Evolutionary conservation across 2,329 filamentous ascomycete species (phyloP).

Genomic region (Fusarium nurragi): DNA sequence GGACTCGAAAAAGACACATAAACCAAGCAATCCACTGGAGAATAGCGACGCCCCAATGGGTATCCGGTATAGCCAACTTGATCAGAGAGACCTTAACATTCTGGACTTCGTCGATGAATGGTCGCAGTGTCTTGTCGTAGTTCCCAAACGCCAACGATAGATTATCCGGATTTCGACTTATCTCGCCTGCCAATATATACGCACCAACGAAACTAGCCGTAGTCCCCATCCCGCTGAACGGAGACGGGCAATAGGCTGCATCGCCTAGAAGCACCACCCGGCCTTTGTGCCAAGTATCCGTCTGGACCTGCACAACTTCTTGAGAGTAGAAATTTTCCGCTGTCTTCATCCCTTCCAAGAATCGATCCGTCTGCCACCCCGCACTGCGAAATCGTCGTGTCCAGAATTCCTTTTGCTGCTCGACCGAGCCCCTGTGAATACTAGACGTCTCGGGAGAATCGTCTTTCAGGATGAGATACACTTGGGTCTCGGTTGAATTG

Average conservation of each 20-base stretch:
- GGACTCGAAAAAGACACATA: conserved; percentile 16
- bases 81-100: conserved; percentile 18
- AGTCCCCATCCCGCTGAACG: conserved; percentile 32
- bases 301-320: conserved; percentile 24
- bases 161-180: conserved; percentile 11
- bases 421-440: conserved; percentile 5
- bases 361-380: conserved; percentile 22
- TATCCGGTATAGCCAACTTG: conserved; percentile 5
- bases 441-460: conserved; percentile 4
- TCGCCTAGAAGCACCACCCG: conserved; percentile 17
- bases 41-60: conserved; percentile 14
- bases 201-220: conserved; percentile 22
- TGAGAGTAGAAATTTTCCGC: conserved; percentile 30
- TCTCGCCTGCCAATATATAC: conserved; percentile 29
- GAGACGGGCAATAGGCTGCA: conserved; percentile 24
- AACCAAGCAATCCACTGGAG: conserved; percentile 28
- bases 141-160: conserved; percentile 17
- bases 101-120: conserved; percentile 25
- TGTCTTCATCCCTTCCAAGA: conserved; percentile 23
- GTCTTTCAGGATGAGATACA: conserved; percentile 28
- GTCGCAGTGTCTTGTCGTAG: conserved; percentile 16
- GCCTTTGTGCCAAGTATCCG: conserved; percentile 13
- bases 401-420: conserved; percentile 33
- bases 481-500: conserved; percentile 26
- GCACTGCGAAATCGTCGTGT: conserved; percentile 3